Percentiles rank a stretch among this genome's conserved stretches.
Conservation (phyloP, 768 basidiomycete species). For the Cantharellus anzutake region DNA sequence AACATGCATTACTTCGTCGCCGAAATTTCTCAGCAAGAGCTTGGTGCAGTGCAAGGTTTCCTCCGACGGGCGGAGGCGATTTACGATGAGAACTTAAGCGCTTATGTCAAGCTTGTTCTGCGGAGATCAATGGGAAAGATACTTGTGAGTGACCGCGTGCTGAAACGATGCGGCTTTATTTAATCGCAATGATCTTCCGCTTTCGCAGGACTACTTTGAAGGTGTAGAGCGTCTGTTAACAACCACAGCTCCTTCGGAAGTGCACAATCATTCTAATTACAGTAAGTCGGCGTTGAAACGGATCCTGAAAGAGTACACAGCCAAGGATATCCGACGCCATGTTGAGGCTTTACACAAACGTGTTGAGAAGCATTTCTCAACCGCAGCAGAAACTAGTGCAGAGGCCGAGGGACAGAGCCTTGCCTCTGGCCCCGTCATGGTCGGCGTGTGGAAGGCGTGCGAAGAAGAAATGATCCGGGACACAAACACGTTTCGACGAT, state of each 20-base stretch:
- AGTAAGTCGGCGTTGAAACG: constrained; percentile 65
- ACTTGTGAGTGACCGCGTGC: constrained; percentile 36
- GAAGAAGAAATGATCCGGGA: constrained; percentile 65
- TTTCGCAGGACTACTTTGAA: constrained; percentile 75
- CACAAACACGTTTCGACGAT: constrained; percentile 44
- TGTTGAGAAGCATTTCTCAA: constrained; percentile 91
- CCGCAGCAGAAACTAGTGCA: constrained; percentile 42
- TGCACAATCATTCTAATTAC: constrained; percentile 55
- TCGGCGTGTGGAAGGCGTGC: constrained; percentile 80
- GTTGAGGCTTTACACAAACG: constrained; percentile 75
- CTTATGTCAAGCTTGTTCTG: constrained; percentile 76
- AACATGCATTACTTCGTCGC: constrained; percentile 92
- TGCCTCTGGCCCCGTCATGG: constrained; percentile 37
- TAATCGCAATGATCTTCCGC: neutral
- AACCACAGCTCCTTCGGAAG: constrained; percentile 57
- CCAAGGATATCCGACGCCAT: constrained; percentile 80
- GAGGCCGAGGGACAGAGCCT: constrained; percentile 31
- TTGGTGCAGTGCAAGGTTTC: constrained; percentile 41
- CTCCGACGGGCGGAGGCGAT: constrained; percentile 56
- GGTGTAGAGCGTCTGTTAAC: constrained; percentile 76
- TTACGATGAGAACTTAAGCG: constrained; percentile 74
- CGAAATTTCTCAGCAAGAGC: constrained; percentile 54
- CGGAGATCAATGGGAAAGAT: constrained; percentile 73
- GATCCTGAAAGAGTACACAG: constrained; percentile 62
- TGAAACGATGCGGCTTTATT: neutral